Percentiles rank a stretch among this genome's conserved stretches.
phyloP scores from a whole-genome alignment of 805 yeast genomes.

The Monosporozyma servazzii region DNA sequence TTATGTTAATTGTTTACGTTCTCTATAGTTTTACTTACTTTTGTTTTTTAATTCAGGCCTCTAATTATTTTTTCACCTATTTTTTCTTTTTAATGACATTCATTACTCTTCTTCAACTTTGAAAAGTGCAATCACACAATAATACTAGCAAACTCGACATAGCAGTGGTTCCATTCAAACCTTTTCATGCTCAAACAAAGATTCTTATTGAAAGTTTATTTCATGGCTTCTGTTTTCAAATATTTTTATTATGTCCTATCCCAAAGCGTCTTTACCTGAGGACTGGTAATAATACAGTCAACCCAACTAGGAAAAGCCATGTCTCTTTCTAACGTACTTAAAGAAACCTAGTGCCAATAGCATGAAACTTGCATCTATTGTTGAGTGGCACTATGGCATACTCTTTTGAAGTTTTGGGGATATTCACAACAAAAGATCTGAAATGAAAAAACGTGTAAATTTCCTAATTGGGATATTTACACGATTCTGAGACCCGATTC shows the following conservation, averaged over 20 bases:
- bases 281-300: too few relatives aligned
- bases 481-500: not conserved
- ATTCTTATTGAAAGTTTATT: too few relatives aligned
- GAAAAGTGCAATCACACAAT: too few relatives aligned
- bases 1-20: not conserved
- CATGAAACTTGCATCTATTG: not conserved
- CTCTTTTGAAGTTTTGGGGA: not conserved
- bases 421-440: not conserved
- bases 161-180: too few relatives aligned
- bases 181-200: too few relatives aligned
- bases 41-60: not conserved
- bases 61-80: not conserved
- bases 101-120: not conserved
- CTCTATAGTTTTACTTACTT: conserved; percentile 1
- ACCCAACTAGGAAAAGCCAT: not conserved
- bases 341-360: not conserved
- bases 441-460: conserved; percentile 3
- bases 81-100: not conserved
- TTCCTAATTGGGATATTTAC: conserved; percentile 6
- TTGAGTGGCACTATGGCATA: not conserved
- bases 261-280: too few relatives aligned
- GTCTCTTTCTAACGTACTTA: not conserved
- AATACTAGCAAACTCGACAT: too few relatives aligned
- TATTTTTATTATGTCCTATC: too few relatives aligned
- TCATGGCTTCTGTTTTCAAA: too few relatives aligned